Conservation (phyloP, 164 flowering plant species). For the Kingdonia uniflora region DNA sequence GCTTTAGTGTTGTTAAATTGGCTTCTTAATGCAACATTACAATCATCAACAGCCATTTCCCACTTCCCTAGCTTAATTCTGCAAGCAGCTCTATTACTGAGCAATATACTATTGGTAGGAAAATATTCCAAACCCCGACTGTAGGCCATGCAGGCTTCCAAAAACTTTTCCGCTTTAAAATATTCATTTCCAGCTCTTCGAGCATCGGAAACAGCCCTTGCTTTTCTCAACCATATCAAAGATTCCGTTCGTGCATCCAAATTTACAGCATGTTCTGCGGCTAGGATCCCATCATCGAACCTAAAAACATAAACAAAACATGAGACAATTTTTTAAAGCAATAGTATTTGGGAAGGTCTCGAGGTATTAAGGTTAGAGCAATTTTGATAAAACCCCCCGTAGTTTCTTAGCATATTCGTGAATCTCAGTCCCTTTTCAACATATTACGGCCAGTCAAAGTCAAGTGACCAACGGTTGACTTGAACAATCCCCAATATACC, state of each 20-base stretch:
- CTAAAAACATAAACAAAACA: conserved; percentile 19
- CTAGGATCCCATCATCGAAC: conserved; percentile 54
- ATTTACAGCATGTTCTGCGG: conserved; percentile 38
- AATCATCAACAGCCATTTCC: conserved; percentile 60
- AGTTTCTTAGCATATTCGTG: too few relatives aligned
- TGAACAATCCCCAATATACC: too few relatives aligned
- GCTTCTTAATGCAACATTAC: conserved; percentile 44
- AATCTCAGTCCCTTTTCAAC: too few relatives aligned
- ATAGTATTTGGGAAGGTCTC: too few relatives aligned
- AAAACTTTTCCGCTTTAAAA: conserved; percentile 35
- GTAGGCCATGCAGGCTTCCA: conserved; percentile 54
- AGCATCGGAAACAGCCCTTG: conserved; percentile 43
- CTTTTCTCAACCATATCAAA: conserved; percentile 28
- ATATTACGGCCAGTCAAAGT: too few relatives aligned
- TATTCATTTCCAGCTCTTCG: conserved; percentile 55
- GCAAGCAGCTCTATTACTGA: conserved; percentile 70
- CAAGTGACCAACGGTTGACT: too few relatives aligned
- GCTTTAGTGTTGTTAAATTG: conserved; percentile 56
- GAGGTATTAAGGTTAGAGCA: too few relatives aligned
- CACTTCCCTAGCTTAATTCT: conserved; percentile 45
- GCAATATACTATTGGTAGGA: conserved; percentile 47
- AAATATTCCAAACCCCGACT: conserved; percentile 56
- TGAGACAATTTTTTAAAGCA: not conserved
- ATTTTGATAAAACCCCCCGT: too few relatives aligned
- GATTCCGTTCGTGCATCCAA: conserved; percentile 56